Percentiles rank a stretch among this genome's conserved stretches.
phyloP scores from a whole-genome alignment of 768 basidiomycete species.

The Amanita exitialis region DNA sequence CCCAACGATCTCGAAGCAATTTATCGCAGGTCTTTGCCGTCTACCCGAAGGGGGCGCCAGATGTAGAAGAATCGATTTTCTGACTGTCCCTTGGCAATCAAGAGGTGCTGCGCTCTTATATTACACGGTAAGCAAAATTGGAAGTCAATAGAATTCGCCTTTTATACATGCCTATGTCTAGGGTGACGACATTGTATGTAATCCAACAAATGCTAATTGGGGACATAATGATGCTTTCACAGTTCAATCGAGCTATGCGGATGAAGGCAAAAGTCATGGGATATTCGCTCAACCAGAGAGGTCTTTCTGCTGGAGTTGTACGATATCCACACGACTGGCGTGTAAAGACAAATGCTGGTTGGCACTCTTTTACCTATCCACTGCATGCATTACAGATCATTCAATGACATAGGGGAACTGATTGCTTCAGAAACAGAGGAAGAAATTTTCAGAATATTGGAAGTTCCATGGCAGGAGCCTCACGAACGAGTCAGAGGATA shows the following conservation, averaged over 20 bases:
- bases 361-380: slow-evolving; percentile 9
- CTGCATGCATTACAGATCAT: not conserved
- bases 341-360: slow-evolving; percentile 54
- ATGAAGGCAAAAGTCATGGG: slow-evolving; percentile 75
- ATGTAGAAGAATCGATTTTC: slow-evolving; percentile 76
- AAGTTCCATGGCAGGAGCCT: slow-evolving; percentile 77
- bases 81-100: slow-evolving; percentile 69
- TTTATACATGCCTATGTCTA: slow-evolving; percentile 15
- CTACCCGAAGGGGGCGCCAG: slow-evolving; percentile 33
- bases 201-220: not conserved
- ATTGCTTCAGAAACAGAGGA: slow-evolving; percentile 79
- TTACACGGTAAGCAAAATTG: slow-evolving; percentile 54
- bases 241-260: slow-evolving; percentile 90
- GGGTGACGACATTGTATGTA: slow-evolving; percentile 84
- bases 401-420: slow-evolving; percentile 36
- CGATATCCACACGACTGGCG: slow-evolving; percentile 56
- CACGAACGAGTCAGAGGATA: slow-evolving; percentile 54
- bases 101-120: slow-evolving; percentile 86
- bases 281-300: slow-evolving; percentile 82
- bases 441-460: slow-evolving; percentile 74
- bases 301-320: slow-evolving; percentile 63
- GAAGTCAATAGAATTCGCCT: not conserved
- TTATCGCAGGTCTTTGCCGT: slow-evolving; percentile 76
- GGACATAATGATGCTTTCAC: slow-evolving; percentile 2
- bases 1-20: slow-evolving; percentile 58